phyloP scores from a whole-genome alignment of 805 yeast species.

The Kodamaea nitidulidarum region DNA sequence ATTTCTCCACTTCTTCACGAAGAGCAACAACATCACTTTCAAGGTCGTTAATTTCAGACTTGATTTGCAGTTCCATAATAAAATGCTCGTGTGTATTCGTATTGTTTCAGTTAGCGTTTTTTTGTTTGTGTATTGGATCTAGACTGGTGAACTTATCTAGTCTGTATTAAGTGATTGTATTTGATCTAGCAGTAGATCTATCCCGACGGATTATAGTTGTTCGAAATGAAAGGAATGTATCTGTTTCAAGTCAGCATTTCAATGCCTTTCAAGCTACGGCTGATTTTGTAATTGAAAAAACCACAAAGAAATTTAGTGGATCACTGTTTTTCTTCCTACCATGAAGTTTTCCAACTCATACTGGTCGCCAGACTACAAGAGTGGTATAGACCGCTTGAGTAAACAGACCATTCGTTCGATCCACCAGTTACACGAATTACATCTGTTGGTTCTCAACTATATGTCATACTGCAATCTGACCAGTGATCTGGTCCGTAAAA shows the following conservation, averaged over 20 bases:
- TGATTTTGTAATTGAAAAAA: no score
- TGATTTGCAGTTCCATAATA: conserved; percentile 5
- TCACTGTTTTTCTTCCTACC: conserved; percentile 2
- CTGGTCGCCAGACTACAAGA: conserved; percentile 40
- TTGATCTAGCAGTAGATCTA: no score
- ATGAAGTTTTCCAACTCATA: conserved; percentile 31
- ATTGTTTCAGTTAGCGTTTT: neutral
- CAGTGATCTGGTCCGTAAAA: conserved; percentile 29
- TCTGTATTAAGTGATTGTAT: no score
- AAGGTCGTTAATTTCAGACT: conserved; percentile 15
- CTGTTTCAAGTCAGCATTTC: no score
- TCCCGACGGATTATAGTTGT: no score
- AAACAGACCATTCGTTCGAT: conserved; percentile 30
- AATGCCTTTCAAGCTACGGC: no score
- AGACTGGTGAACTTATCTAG: no score
- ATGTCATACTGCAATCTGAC: conserved; percentile 34
- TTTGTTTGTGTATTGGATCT: neutral
- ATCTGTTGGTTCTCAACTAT: conserved; percentile 33
- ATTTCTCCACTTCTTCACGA: conserved; percentile 14
- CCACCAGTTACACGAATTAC: conserved; percentile 38
- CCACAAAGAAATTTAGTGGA: neutral
- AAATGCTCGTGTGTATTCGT: neutral
- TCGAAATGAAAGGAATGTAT: no score
- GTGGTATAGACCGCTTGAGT: conserved; percentile 32
- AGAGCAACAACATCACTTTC: conserved; percentile 19